Conservation (phyloP, 164 flowering plant genomes). For the Pachysandra terminalis region DNA sequence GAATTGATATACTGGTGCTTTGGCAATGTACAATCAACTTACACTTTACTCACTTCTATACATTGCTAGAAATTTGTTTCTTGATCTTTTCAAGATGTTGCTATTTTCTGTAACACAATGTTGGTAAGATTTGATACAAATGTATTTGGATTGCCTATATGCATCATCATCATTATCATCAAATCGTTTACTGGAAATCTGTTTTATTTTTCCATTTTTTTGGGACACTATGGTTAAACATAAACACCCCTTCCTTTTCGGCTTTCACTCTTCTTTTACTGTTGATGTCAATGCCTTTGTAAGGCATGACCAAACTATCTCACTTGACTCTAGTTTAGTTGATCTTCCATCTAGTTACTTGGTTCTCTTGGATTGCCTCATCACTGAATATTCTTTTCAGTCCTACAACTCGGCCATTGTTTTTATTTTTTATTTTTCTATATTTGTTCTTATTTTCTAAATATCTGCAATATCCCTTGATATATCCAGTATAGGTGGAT, state of each 20-base stretch:
- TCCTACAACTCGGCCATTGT: too few species aligned
- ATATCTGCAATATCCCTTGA: too few species aligned
- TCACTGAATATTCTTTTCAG: not conserved
- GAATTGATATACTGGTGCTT: not conserved
- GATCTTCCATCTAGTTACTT: not conserved
- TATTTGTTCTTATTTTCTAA: too few species aligned
- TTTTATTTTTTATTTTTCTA: too few species aligned
- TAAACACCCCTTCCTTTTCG: not conserved
- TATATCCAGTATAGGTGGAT: too few species aligned
- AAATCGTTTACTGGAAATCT: not conserved
- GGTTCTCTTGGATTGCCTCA: not conserved
- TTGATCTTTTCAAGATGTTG: not conserved
- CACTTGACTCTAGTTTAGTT: not conserved
- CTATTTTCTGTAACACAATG: not conserved
- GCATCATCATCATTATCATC: not conserved
- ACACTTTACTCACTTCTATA: not conserved
- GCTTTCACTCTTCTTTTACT: not conserved
- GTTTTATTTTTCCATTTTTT: too few species aligned
- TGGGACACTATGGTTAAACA: too few species aligned
- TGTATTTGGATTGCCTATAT: not conserved
- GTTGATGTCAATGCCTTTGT: too few species aligned
- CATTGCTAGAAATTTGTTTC: not conserved
- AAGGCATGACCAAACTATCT: not conserved
- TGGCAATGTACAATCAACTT: not conserved
- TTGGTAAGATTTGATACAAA: not conserved